A percentile compares a stretch with the other conserved stretches of the same genome.
These are phyloP conservation scores for Penicillium sp. DNA, from an alignment of 2,329 filamentous ascomycete species.

Conservation along the genomic window DNA sequence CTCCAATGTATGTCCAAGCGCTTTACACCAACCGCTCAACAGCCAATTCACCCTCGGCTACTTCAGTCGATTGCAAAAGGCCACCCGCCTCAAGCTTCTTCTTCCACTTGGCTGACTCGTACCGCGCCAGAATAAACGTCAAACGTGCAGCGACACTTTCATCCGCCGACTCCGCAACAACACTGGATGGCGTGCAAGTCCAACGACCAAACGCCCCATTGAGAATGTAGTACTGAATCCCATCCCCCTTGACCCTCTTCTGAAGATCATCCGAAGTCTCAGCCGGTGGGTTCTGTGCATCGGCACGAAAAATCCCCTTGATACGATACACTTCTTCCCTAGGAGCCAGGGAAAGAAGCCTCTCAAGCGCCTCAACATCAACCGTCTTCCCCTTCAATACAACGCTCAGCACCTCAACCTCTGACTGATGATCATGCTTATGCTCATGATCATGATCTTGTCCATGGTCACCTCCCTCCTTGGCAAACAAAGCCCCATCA, in stretches of 20 bases:
- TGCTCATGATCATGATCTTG: constrained; percentile 43
- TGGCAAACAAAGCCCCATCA: constrained; percentile 65
- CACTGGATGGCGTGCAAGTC: constrained; percentile 67
- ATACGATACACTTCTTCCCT: constrained; percentile 97
- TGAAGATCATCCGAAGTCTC: constrained; percentile 45
- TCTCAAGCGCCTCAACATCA: constrained; percentile 57
- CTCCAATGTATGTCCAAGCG: neutral
- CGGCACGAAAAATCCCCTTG: constrained; percentile 61
- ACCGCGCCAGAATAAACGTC: constrained; percentile 46
- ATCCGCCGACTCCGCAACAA: constrained; percentile 37
- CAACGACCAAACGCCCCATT: constrained; percentile 98
- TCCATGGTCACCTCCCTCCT: constrained; percentile 33
- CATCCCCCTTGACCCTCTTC: constrained; percentile 28
- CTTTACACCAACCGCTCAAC: constrained; percentile 36
- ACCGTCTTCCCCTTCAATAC: constrained; percentile 56
- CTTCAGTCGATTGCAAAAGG: constrained; percentile 29
- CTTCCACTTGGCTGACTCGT: constrained; percentile 48
- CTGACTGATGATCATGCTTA: constrained; percentile 63
- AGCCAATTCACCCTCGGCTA: constrained; percentile 23
- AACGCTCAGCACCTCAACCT: constrained; percentile 90
- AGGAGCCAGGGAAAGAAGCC: constrained; percentile 66
- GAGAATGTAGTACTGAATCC: constrained; percentile 67
- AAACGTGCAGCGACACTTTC: constrained; percentile 36
- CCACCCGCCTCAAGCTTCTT: constrained; percentile 44
- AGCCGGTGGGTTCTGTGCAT: constrained; percentile 40